Evolutionary conservation across 768 basidiomycete genomes (phyloP).

Genomic region (Xanthoconium purpureum): DNA sequence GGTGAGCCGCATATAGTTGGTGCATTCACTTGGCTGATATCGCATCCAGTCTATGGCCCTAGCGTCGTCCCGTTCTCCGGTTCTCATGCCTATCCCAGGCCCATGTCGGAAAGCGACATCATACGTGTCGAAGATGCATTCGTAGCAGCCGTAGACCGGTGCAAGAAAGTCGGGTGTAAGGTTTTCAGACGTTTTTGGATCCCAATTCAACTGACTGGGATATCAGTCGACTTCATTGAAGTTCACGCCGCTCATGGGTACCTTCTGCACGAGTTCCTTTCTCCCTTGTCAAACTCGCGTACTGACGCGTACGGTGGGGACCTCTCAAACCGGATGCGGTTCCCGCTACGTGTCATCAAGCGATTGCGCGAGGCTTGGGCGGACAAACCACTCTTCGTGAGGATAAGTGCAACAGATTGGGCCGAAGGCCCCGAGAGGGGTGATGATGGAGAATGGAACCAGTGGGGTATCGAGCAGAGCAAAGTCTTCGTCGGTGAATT

Average conservation of each 20-base stretch:
- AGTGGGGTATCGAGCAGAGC: slow-evolving; percentile 65
- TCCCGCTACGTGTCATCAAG: slow-evolving; percentile 56
- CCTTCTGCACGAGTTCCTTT: slow-evolving; percentile 64
- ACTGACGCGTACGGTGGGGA: slow-evolving; percentile 71
- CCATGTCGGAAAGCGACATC: slow-evolving; percentile 55
- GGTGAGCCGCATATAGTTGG: slow-evolving; percentile 36
- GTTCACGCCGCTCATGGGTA: slow-evolving; percentile 68
- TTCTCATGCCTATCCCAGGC: slow-evolving; percentile 54
- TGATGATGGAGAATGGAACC: slow-evolving; percentile 52
- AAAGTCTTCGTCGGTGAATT: slow-evolving; percentile 54
- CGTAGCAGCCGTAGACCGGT: slow-evolving; percentile 48
- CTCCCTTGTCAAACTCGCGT: slow-evolving; percentile 71
- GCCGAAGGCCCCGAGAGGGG: slow-evolving; percentile 53
- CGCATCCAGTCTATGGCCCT: slow-evolving; percentile 55
- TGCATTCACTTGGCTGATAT: neutral
- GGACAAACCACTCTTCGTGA: slow-evolving; percentile 67
- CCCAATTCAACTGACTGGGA: slow-evolving; percentile 6
- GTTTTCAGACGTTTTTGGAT: neutral
- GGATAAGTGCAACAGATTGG: slow-evolving; percentile 69
- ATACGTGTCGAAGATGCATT: slow-evolving; percentile 60
- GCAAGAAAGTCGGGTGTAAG: slow-evolving; percentile 62
- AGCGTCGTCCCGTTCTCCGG: slow-evolving; percentile 54
- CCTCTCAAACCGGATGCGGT: slow-evolving; percentile 70
- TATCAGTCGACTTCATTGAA: slow-evolving; percentile 67
- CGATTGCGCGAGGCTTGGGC: slow-evolving; percentile 55